Evolutionary conservation across 768 basidiomycete genomes (phyloP), one percentile per base, ranked within the genome.

Genomic region (Phlebiopsis flavidoalba): DNA sequence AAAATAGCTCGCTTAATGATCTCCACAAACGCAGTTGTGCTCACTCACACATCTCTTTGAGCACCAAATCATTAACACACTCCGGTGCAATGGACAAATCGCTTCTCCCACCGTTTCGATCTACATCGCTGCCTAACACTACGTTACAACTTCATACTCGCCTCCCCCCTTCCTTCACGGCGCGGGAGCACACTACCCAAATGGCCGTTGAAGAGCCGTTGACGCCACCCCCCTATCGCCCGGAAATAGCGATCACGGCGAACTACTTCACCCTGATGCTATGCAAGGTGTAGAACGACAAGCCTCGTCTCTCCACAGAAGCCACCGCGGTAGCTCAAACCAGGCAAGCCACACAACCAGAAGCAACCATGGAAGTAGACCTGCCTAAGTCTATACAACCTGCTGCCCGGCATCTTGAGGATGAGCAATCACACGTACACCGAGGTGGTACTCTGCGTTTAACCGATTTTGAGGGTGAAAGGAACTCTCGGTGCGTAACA

Each of bases 381-480:
- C 5, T 51, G 8, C 64, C 69, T 1, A 5, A 26, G 5, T 64
- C 67, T 3, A 60, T 24, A 21, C 22, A 75, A 31, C 77, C 77
- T n/a, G 83, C 87, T 3, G 76, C 77, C 21, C 78, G 85, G 60
- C 75, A 84, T 47, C 76, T 92, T 11, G 88, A 91, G 67, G 86
- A 91, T 62, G 88, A 91, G 66, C 74, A 79, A 66, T 83, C 84
- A 43, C 88, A 86, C 66, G 74, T 91, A 3, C 66, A 73, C 63
- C 77, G 77, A 5, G 21, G 50, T 19, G 87, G 88, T 17, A 64
- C 72, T 19, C 76, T 91, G 60, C 84, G 79, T 62, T 72, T 93
- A 55, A 86, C 86, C 5, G 89, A 91, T 70, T 93, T 93, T 64
- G 89, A 93, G 71, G n/a, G 86, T 92, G 57, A 82, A 86, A 67